Percentiles rank a stretch among this genome's conserved stretches.
phyloP scores from a whole-genome alignment of 2,329 filamentous ascomycete species.

The Colletotrichum simmondsii region DNA sequence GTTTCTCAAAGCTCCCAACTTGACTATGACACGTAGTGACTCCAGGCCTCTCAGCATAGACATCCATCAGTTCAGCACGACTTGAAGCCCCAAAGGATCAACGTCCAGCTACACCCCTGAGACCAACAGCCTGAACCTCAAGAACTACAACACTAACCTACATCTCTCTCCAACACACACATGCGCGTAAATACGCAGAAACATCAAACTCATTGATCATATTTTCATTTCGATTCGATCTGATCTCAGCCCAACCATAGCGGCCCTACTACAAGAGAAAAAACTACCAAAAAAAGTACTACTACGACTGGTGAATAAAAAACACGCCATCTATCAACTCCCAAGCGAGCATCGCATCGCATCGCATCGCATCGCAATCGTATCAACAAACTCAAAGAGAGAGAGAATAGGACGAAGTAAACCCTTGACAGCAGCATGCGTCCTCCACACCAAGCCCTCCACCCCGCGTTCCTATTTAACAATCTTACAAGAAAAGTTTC shows the following conservation, averaged over 20 bases:
- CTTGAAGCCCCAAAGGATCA: too few relatives aligned
- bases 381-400: background rate
- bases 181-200: too few relatives aligned
- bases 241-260: background rate
- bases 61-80: too few relatives aligned
- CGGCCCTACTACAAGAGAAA: background rate
- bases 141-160: too few relatives aligned
- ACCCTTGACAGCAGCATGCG: background rate
- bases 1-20: too few relatives aligned
- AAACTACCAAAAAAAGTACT: too few relatives aligned
- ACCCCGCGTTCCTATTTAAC: background rate
- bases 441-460: background rate
- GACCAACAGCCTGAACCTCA: too few relatives aligned
- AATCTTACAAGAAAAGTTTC: background rate
- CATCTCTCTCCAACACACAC: background rate
- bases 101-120: too few relatives aligned
- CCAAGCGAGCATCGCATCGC: background rate
- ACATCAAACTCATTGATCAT: background rate
- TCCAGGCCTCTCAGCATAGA: too few relatives aligned
- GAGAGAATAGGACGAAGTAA: background rate
- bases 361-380: background rate
- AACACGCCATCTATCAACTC: background rate
- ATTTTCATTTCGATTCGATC: background rate
- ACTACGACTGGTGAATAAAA: background rate
- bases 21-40: too few relatives aligned